Evolutionary conservation across 202 grass and related monocot genomes (phyloP).

Genomic region (Elaeis oleifera): DNA sequence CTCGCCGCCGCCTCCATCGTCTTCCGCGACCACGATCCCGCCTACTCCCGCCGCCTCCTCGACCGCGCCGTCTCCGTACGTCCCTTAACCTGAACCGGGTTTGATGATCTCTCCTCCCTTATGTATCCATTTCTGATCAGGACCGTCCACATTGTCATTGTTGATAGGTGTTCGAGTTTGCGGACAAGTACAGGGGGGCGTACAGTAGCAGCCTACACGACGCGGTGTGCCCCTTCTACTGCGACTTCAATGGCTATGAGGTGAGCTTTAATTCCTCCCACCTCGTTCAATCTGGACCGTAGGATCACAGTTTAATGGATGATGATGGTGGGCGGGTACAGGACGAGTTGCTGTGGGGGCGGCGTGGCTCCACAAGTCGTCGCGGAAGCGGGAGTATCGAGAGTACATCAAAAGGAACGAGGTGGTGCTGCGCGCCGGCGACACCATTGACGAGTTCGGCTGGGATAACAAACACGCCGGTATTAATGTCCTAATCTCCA

Average conservation of each 20-base stretch:
- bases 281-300: neutral
- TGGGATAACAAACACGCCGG: constrained; percentile 98
- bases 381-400: constrained; percentile 44
- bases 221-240: constrained; percentile 17
- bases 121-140: neutral
- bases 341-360: constrained; percentile 88
- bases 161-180: constrained; percentile 11
- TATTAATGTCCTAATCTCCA: constrained; percentile 82
- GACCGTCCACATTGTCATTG: too few relatives aligned
- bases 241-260: constrained; percentile 8
- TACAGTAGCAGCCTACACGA: constrained; percentile 8
- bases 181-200: constrained; percentile 3
- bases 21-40: neutral
- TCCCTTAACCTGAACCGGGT: neutral
- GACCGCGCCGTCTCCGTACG: constrained; percentile 1
- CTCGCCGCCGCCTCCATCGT: constrained; percentile 24
- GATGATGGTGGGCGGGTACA: constrained; percentile 6
- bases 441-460: constrained; percentile 71
- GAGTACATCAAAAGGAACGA: constrained; percentile 86
- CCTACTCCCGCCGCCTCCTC: constrained; percentile 7
- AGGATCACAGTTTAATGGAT: neutral
- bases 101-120: neutral
- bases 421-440: constrained; percentile 29
- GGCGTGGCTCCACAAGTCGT: constrained; percentile 86
- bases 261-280: neutral